A percentile compares a stretch with the other conserved stretches of the same genome.
phyloP scores from a whole-genome alignment of 345 rosid species.

The Euphorbia peplus region DNA sequence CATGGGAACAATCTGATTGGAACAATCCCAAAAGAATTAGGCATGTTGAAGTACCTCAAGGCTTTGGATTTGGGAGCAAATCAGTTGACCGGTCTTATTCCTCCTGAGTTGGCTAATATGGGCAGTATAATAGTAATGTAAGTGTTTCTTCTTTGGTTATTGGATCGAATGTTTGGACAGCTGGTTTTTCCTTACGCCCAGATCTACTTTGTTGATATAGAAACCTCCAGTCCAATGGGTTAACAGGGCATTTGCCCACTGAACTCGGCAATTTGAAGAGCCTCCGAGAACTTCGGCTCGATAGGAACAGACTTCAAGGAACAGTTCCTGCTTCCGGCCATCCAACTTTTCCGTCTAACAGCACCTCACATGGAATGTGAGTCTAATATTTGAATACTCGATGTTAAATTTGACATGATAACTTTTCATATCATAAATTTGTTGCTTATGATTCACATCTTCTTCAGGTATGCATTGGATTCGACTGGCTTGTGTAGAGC shows the following conservation, averaged over 20 bases:
- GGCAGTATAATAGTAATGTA: slow-evolving; percentile 58
- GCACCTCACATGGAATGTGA: slow-evolving; percentile 45
- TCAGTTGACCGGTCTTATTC: slow-evolving; percentile 75
- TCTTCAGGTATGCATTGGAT: slow-evolving; percentile 63
- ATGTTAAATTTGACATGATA: background rate
- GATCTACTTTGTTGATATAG: slow-evolving; percentile 40
- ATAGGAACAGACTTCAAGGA: slow-evolving; percentile 88
- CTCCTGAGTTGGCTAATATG: slow-evolving; percentile 73
- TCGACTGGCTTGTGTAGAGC: slow-evolving; percentile 69
- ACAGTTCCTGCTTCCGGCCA: slow-evolving; percentile 52
- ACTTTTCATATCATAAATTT: background rate
- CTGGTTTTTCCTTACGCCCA: slow-evolving; percentile 7
- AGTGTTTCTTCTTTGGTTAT: slow-evolving; percentile 3
- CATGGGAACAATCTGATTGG: slow-evolving; percentile 69
- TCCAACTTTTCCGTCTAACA: slow-evolving; percentile 28
- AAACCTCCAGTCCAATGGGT: slow-evolving; percentile 91
- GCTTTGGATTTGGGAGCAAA: slow-evolving; percentile 90
- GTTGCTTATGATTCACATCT: background rate
- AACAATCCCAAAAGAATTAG: slow-evolving; percentile 82
- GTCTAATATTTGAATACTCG: slow-evolving; percentile 20
- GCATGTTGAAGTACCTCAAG: slow-evolving; percentile 65
- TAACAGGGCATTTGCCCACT: slow-evolving; percentile 72
- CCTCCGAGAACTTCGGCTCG: slow-evolving; percentile 77
- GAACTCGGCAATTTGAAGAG: slow-evolving; percentile 72
- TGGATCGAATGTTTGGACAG: slow-evolving; percentile 8